Conservation (phyloP, 2,329 filamentous ascomycete genomes). For the Xylariaceae sp. region DNA sequence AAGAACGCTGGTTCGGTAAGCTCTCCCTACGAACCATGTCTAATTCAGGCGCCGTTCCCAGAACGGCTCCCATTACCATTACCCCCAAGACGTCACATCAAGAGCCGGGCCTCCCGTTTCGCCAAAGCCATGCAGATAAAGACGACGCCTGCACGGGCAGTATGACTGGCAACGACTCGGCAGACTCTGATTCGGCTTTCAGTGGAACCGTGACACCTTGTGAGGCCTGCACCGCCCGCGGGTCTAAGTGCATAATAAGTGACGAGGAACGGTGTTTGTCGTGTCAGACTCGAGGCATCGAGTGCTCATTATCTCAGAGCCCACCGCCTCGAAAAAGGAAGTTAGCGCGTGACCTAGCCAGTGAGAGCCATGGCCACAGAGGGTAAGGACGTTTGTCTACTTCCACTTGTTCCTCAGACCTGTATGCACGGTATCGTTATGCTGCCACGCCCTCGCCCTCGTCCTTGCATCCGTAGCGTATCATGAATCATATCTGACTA, state of each 20-base stretch:
- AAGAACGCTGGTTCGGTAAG: conserved; percentile 7
- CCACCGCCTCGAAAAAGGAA: conserved; percentile 77
- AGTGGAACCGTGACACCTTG: conserved; percentile 51
- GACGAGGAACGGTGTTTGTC: conserved; percentile 68
- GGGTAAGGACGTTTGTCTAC: conserved; percentile 49
- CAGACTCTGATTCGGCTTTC: conserved; percentile 41
- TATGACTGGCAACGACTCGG: conserved; percentile 48
- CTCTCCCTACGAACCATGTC: conserved; percentile 41
- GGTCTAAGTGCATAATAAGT: conserved; percentile 67
- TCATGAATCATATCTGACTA: conserved; percentile 33
- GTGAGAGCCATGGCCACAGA: conserved; percentile 59
- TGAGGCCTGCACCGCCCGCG: conserved; percentile 68
- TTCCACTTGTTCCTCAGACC: conserved; percentile 26
- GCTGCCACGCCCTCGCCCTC: conserved; percentile 23
- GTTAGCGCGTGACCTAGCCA: conserved; percentile 57
- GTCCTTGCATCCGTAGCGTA: conserved; percentile 15
- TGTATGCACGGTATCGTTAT: conserved; percentile 30
- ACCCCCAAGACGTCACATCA: conserved; percentile 52
- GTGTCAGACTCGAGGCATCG: conserved; percentile 71
- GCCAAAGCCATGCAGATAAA: conserved; percentile 38
- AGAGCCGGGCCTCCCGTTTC: conserved; percentile 37
- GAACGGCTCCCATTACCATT: conserved; percentile 62
- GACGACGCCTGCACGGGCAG: conserved; percentile 47
- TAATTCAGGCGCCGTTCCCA: conserved; percentile 47
- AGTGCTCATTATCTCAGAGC: conserved; percentile 73